Base-by-base conservation (phyloP, 1,284 basidiomycete genomes). In the Cerioporus squamosus region DNA sequence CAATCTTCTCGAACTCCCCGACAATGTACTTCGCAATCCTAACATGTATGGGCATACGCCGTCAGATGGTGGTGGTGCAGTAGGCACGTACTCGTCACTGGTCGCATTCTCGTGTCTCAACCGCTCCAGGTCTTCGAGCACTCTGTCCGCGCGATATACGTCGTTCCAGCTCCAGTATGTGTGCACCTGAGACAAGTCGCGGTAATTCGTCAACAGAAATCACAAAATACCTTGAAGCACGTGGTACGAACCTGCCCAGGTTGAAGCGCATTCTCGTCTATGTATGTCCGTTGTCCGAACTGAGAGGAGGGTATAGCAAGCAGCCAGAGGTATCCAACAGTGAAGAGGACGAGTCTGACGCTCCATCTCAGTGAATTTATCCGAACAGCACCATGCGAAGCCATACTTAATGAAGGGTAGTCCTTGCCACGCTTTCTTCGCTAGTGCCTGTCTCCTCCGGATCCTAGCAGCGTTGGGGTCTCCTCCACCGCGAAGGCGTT, bases 251-350 rank as follows among this genome's bases (percentile, higher is more conserved):
- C 94, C 78, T 95, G 93, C 3, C 84, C 89, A 5, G 96, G 95
- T 69, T 94, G 92, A 24, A 98, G 77, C 0, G 96, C 95, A 73
- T 98, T 96, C 77, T 98, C 95, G 71, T 96, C 94, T 46, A 95
- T 90, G 71, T 93, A 96, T 17, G 87, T 91, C 5, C 75, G 72
- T 66, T 87, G 81, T 17, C 88, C 89, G 3, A 96, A 78, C 2
- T 76, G 72, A 17, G 84, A 79, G 15, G 82, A 79, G 5, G 94
- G 94, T 51, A 96, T 80, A 10, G 82, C 73, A 5, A 87, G 62
- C 71, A 96, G 81, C 93, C 94, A 96, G 23, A 83, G 54, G 70
- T 90, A 86, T 15, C 93, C 93, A 14, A 79, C 71, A 24, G 80
- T 54, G 43, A 91, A 83, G 24, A 96, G 73, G 2, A 77, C 33